Evolutionary conservation across 345 rosid species (phyloP).

Genomic region (Salix koriyanagi): DNA sequence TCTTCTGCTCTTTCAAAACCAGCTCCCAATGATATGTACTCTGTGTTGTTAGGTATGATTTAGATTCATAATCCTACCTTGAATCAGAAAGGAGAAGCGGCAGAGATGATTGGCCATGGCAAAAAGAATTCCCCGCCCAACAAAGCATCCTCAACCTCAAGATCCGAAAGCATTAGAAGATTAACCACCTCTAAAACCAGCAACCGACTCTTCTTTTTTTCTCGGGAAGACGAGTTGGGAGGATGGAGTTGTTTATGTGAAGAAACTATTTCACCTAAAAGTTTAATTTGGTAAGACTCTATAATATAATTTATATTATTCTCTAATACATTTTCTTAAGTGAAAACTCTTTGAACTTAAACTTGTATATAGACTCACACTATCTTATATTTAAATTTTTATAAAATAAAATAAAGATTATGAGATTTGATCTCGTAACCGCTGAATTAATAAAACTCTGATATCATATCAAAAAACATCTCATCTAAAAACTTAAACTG

Average conservation of each 20-base stretch:
- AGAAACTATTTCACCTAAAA: accelerated
- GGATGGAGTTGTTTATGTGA: not conserved
- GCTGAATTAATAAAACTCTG: no score
- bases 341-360: no score
- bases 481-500: no score
- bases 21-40: not conserved
- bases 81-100: not conserved
- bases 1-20: not conserved
- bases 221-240: not conserved
- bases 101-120: not conserved
- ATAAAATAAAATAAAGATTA: no score
- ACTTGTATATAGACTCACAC: no score
- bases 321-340: accelerated
- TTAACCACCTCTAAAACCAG: not conserved
- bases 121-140: not conserved
- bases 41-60: not conserved
- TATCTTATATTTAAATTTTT: no score
- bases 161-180: not conserved
- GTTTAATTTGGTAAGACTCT: no score
- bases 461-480: no score
- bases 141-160: not conserved
- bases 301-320: no score
- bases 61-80: not conserved
- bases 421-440: accelerated
- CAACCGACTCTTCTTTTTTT: not conserved